Conservation (phyloP, 768 basidiomycete species). For the Postia placenta region DNA sequence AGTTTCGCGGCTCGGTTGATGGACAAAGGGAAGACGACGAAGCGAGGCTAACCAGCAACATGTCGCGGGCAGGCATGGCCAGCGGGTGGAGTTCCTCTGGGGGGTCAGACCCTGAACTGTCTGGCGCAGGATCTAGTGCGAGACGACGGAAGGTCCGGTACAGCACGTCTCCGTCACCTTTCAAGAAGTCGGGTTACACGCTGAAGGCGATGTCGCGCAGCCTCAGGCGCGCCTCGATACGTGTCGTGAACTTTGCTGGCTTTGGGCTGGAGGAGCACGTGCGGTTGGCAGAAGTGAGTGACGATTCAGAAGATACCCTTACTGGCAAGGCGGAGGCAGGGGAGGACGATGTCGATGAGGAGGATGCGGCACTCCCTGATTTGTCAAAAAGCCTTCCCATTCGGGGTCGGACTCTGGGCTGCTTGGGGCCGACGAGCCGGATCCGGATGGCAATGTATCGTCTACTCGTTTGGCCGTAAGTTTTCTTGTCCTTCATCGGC, state of each 20-base stretch:
- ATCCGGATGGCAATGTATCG: slow-evolving; percentile 59
- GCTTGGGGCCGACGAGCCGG: slow-evolving; percentile 63
- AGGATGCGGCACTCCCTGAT: slow-evolving; percentile 30
- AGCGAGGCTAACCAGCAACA: slow-evolving; percentile 49
- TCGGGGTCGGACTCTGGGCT: slow-evolving; percentile 73
- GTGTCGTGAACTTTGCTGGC: slow-evolving; percentile 77
- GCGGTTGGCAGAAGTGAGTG: slow-evolving; percentile 44
- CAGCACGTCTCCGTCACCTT: slow-evolving; percentile 46
- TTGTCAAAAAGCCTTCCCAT: slow-evolving; percentile 43
- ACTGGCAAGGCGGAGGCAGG: slow-evolving; percentile 21
- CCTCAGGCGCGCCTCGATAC: slow-evolving; percentile 58
- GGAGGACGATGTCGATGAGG: slow-evolving; percentile 25
- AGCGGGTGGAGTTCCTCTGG: slow-evolving; percentile 23
- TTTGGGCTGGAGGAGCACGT: slow-evolving; percentile 55
- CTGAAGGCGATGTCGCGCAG: slow-evolving; percentile 52
- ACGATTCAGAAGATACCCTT: slow-evolving; percentile 16
- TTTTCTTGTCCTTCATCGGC: no score
- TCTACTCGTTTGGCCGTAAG: slow-evolving; percentile 70
- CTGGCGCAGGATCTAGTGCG: slow-evolving; percentile 27
- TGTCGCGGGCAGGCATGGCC: slow-evolving; percentile 32
- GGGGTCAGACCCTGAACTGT: slow-evolving; percentile 43
- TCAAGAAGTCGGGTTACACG: slow-evolving; percentile 55
- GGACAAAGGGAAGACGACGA: slow-evolving; percentile 50
- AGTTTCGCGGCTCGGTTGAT: slow-evolving; percentile 26
- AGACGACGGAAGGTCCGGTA: slow-evolving; percentile 46